phyloP scores from a whole-genome alignment of 306 rosid genomes.

The Betula pendula region DNA sequence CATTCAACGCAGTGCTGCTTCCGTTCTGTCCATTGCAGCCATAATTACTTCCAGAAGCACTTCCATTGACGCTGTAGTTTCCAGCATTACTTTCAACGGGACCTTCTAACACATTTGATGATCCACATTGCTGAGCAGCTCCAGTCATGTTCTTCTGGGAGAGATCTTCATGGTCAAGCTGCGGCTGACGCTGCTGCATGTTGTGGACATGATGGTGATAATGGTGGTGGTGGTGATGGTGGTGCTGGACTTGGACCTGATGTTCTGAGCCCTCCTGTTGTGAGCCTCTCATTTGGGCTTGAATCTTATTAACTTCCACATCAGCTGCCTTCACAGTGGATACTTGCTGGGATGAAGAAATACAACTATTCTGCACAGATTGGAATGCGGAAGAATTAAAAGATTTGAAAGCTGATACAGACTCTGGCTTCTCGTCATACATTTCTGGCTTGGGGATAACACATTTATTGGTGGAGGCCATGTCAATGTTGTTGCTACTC shows the following conservation, averaged over 20 bases:
- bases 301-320: constrained; percentile 21
- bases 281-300: constrained; percentile 40
- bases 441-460: constrained; percentile 40
- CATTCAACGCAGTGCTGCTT: constrained; percentile 37
- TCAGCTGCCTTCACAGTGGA: constrained; percentile 25
- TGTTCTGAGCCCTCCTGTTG: too few relatives aligned
- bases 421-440: constrained; percentile 43
- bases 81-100: constrained; percentile 42
- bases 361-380: constrained; percentile 33
- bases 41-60: constrained; percentile 43
- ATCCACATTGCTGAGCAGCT: constrained; percentile 42
- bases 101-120: constrained; percentile 42
- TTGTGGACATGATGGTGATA: constrained; percentile 44
- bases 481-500: constrained; percentile 26
- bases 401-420: constrained; percentile 33
- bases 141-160: constrained; percentile 31
- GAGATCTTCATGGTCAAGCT: constrained; percentile 28
- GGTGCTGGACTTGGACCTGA: constrained; percentile 44
- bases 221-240: constrained; percentile 45
- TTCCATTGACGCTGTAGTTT: constrained; percentile 39
- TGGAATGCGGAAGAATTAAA: constrained; percentile 43
- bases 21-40: constrained; percentile 51
- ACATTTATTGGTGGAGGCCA: constrained; percentile 38
- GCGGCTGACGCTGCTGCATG: constrained; percentile 26
- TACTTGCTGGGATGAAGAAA: constrained; percentile 37